phyloP scores from a whole-genome alignment of 441 rosid genomes.

The Eruca vesicaria region DNA sequence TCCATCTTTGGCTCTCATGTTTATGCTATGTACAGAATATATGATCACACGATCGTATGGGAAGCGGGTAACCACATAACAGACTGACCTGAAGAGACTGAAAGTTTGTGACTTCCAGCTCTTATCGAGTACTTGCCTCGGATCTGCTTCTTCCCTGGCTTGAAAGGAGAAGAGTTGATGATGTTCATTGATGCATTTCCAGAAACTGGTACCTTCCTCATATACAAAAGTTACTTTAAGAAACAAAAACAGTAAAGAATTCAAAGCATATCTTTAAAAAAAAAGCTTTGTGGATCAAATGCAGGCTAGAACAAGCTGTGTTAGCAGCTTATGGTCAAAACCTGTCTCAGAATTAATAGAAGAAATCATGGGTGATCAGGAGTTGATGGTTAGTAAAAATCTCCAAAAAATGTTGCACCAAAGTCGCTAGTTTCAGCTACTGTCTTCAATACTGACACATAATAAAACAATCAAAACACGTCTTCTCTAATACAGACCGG shows the following conservation, averaged over 20 bases:
- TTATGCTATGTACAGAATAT: slow-evolving; percentile 67
- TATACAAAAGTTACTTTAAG: background rate
- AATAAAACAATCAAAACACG: slow-evolving; percentile 4
- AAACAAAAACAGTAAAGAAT: background rate
- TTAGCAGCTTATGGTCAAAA: slow-evolving; percentile 91
- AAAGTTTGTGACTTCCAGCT: slow-evolving; percentile 45
- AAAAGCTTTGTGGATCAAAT: slow-evolving; percentile 10
- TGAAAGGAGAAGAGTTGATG: slow-evolving; percentile 89
- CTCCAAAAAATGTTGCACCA: background rate
- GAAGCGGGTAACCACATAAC: slow-evolving; percentile 72
- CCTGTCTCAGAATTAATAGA: slow-evolving; percentile 62
- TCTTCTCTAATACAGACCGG: slow-evolving; percentile 45
- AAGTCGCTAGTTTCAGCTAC: background rate
- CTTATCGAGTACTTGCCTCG: too few relatives aligned
- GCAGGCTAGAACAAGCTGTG: slow-evolving; percentile 64
- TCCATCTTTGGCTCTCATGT: too few relatives aligned
- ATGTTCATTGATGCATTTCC: slow-evolving; percentile 90
- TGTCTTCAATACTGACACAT: background rate
- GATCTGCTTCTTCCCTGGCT: slow-evolving; percentile 84
- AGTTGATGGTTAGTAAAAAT: slow-evolving; percentile 69
- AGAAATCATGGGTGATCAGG: slow-evolving; percentile 91
- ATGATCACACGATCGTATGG: slow-evolving; percentile 78
- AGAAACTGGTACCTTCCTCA: slow-evolving; percentile 56
- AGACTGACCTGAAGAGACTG: slow-evolving; percentile 55
- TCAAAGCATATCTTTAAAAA: background rate